phyloP scores from a whole-genome alignment of 352 stramenopile genomes.

The Phytopythium chamaehyphon region DNA sequence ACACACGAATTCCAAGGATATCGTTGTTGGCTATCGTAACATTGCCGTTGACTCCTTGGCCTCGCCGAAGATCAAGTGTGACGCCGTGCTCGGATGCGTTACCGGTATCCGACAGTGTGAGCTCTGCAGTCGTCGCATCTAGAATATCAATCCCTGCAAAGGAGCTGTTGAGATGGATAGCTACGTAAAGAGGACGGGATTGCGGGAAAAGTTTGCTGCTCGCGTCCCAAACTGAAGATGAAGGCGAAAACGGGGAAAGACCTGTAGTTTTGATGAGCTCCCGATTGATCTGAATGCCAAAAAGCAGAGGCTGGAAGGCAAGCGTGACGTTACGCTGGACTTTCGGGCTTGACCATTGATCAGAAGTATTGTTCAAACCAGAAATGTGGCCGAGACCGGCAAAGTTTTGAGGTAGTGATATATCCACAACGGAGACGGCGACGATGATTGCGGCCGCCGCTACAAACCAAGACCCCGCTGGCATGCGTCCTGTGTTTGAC shows the following conservation, averaged over 20 bases:
- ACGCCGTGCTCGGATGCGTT: not conserved
- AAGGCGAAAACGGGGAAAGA: not conserved
- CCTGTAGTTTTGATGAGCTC: too few relatives aligned
- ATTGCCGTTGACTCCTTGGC: too few relatives aligned
- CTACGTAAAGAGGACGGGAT: not conserved
- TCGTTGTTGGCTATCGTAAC: not conserved
- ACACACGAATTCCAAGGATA: not conserved
- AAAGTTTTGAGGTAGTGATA: not conserved
- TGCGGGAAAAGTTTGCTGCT: not conserved
- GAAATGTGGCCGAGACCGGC: not conserved
- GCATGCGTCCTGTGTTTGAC: not conserved
- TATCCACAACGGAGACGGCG: not conserved
- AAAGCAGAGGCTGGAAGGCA: too few relatives aligned
- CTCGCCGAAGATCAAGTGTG: not conserved
- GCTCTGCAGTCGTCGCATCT: not conserved
- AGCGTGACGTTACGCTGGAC: too few relatives aligned
- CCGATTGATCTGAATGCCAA: too few relatives aligned
- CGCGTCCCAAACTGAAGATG: not conserved
- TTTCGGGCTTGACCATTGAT: too few relatives aligned
- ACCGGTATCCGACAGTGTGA: not conserved
- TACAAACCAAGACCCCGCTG: not conserved
- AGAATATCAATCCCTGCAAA: too few relatives aligned
- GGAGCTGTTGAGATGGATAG: not conserved
- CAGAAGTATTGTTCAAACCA: not conserved
- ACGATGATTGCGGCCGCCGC: not conserved